A percentile compares a stretch with the other conserved stretches of the same genome.
Conservation (phyloP, 2,329 filamentous ascomycete genomes). For the Exophiala sp. region DNA sequence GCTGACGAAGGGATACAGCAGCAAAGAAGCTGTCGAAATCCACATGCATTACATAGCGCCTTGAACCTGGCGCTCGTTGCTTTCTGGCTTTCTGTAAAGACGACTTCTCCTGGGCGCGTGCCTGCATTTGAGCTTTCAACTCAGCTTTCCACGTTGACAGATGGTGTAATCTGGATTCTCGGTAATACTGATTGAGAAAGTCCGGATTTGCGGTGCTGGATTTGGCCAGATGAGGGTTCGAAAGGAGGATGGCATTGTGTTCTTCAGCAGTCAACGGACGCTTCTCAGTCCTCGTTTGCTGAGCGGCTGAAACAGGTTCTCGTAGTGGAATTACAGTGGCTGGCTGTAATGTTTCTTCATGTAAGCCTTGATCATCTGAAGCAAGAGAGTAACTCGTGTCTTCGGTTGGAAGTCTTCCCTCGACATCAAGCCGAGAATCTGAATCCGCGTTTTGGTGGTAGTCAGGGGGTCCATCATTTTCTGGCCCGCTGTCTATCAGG, state of each 20-base stretch:
- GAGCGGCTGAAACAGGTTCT: neutral
- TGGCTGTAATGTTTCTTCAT: neutral
- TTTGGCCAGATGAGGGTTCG: slow-evolving; percentile 78
- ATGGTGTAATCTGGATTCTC: slow-evolving; percentile 90
- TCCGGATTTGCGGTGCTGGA: slow-evolving; percentile 88
- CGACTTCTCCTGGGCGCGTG: slow-evolving; percentile 64
- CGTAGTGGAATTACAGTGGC: neutral
- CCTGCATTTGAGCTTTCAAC: slow-evolving; percentile 81
- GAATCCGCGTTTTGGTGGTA: neutral
- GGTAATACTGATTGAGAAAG: slow-evolving; percentile 90
- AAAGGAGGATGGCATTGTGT: slow-evolving; percentile 78
- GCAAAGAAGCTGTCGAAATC: slow-evolving; percentile 99
- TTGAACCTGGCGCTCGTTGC: slow-evolving; percentile 55
- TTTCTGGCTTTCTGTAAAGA: slow-evolving; percentile 43
- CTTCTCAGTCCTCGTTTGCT: slow-evolving; percentile 21
- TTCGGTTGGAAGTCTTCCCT: neutral
- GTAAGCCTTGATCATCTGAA: neutral
- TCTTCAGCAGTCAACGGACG: slow-evolving; percentile 73
- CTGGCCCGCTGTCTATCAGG: neutral
- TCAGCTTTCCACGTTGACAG: slow-evolving; percentile 95
- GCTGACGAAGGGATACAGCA: slow-evolving; percentile 74
- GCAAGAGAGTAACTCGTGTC: neutral
- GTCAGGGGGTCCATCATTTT: neutral
- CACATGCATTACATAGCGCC: slow-evolving; percentile 85
- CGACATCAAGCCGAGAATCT: neutral